phyloP scores from a whole-genome alignment of 176 grass and related monocot species.

The Themeda triandra region DNA sequence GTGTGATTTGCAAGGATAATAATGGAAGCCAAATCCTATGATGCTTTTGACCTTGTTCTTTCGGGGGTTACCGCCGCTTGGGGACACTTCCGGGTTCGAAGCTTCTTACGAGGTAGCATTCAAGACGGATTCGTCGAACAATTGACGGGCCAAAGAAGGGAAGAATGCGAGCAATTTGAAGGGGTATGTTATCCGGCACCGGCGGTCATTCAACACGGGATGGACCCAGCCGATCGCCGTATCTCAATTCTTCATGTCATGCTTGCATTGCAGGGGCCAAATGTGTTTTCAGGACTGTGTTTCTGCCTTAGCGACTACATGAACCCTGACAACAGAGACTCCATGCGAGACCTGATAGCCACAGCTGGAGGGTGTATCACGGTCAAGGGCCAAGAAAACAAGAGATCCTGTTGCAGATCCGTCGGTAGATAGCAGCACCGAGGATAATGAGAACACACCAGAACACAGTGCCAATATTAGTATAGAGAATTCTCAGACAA shows the following conservation, averaged over 20 bases:
- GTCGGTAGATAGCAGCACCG: no score
- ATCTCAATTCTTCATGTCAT: neutral
- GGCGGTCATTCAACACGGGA: neutral
- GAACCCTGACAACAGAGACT: neutral
- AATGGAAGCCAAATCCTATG: no score
- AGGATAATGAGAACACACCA: no score
- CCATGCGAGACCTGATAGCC: neutral
- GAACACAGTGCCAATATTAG: no score
- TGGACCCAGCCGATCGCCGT: no score
- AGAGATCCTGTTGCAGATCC: no score
- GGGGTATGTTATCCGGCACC: conserved; percentile 21
- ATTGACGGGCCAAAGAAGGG: conserved; percentile 13
- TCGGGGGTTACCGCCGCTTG: conserved; percentile 22
- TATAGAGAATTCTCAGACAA: no score
- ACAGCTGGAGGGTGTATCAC: conserved; percentile 16
- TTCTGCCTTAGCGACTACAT: conserved; percentile 38
- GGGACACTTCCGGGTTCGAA: neutral
- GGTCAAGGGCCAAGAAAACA: no score
- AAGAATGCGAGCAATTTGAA: conserved; percentile 25
- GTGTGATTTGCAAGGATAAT: no score
- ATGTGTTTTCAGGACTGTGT: conserved; percentile 11
- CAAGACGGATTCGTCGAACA: neutral
- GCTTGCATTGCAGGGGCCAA: conserved; percentile 10
- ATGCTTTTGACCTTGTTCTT: neutral
- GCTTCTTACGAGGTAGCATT: conserved; percentile 9